Conservation (phyloP, 1,139 yeast species). For the Spathaspora sp. region DNA sequence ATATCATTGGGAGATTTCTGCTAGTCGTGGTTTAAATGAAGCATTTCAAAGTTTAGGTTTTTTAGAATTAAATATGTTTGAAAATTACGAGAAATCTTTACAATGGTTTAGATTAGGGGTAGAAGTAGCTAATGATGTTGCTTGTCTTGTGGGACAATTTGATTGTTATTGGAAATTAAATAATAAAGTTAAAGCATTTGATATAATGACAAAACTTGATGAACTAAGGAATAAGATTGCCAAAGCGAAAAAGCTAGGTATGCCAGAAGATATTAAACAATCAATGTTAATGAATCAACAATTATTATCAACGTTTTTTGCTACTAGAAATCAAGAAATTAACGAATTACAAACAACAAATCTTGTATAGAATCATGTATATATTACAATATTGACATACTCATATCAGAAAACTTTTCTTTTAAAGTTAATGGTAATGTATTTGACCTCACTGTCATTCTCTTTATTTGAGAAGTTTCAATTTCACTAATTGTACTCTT, state of each 20-base stretch:
- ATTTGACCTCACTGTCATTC: constrained; percentile 18
- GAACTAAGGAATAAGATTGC: constrained; percentile 20
- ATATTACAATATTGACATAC: constrained; percentile 6
- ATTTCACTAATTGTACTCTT: neutral
- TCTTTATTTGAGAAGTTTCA: constrained; percentile 2
- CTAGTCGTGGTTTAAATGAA: constrained; percentile 73
- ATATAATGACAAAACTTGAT: constrained; percentile 27
- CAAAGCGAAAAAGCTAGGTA: constrained; percentile 10
- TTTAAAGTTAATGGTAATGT: constrained; percentile 37
- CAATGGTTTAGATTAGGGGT: constrained; percentile 87
- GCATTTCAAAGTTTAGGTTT: constrained; percentile 77
- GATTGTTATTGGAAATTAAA: constrained; percentile 46
- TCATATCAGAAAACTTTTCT: constrained; percentile 31
- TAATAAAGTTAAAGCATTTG: constrained; percentile 28
- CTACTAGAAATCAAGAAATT: constrained; percentile 27
- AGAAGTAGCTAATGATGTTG: constrained; percentile 55
- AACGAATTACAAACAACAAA: constrained; percentile 3
- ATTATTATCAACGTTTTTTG: constrained; percentile 30
- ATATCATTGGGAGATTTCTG: constrained; percentile 73
- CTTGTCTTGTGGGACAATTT: constrained; percentile 73
- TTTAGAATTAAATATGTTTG: constrained; percentile 67
- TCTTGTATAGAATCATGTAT: neutral
- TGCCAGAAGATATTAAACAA: constrained; percentile 26
- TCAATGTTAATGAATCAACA: constrained; percentile 25
- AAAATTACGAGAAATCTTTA: constrained; percentile 52